phyloP scores from a whole-genome alignment of 352 stramenopile genomes.

The Nothophytophthora sp. region DNA sequence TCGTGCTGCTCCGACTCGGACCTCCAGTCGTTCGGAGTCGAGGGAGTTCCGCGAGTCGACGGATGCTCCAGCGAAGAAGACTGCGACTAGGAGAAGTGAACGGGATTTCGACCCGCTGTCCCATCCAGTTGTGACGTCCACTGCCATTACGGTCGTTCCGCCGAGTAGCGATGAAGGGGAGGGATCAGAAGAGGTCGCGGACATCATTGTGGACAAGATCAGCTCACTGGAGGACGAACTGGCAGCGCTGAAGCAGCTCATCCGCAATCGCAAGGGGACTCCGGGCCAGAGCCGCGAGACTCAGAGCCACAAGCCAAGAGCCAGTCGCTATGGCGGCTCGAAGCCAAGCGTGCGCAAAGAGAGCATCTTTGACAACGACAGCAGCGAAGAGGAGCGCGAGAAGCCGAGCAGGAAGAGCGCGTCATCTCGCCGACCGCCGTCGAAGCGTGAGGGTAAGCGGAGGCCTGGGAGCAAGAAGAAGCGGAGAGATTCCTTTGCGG shows the following conservation, averaged over 20 bases:
- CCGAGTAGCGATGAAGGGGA: slow-evolving; percentile 7
- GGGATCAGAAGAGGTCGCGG: slow-evolving; percentile 47
- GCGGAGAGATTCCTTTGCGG: slow-evolving; percentile 73
- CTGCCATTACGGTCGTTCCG: background rate
- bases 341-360: slow-evolving; percentile 41
- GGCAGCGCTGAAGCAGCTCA: slow-evolving; percentile 65
- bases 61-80: background rate
- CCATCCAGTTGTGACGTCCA: background rate
- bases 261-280: slow-evolving; percentile 48
- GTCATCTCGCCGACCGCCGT: slow-evolving; percentile 2
- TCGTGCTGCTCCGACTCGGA: slow-evolving; percentile 3
- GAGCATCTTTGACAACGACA: slow-evolving; percentile 75
- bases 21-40: slow-evolving; percentile 4
- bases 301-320: background rate
- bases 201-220: slow-evolving; percentile 84
- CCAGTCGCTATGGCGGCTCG: slow-evolving; percentile 1
- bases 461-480: slow-evolving; percentile 23
- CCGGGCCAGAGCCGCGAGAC: background rate
- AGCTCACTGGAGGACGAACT: slow-evolving; percentile 70
- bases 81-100: background rate
- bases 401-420: slow-evolving; percentile 16
- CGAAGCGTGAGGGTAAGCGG: slow-evolving; percentile 8
- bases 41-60: slow-evolving; percentile 2
- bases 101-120: slow-evolving; percentile 1
- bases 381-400: slow-evolving; percentile 43